Evolutionary conservation across 495 filamentous ascomycete species (phyloP).

Genomic region (Xylaria curta): DNA sequence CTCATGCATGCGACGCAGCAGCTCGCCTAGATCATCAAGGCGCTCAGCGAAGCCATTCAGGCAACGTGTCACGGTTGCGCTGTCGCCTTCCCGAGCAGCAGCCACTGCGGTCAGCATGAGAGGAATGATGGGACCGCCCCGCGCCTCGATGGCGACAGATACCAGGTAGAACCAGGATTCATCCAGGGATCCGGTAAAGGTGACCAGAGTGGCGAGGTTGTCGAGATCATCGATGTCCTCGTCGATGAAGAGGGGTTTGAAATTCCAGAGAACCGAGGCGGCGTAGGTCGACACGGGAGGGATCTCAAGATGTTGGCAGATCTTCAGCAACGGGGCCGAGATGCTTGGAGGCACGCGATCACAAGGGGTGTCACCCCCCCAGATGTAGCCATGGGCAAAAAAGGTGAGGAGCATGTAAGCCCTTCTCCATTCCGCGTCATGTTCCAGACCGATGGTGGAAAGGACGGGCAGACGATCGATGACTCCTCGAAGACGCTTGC

Average conservation of each 20-base stretch:
- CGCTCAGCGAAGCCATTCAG: slow-evolving; percentile 81
- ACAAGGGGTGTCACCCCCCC: slow-evolving; percentile 83
- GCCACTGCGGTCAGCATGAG: slow-evolving; percentile 86
- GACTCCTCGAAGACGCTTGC: slow-evolving; percentile 75
- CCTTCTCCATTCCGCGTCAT: slow-evolving; percentile 88
- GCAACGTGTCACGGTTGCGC: slow-evolving; percentile 71
- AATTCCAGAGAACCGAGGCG: slow-evolving; percentile 93
- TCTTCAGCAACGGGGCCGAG: slow-evolving; percentile 78
- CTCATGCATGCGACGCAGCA: slow-evolving; percentile 88
- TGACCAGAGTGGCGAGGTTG: slow-evolving; percentile 83
- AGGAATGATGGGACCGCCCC: slow-evolving; percentile 85
- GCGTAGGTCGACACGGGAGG: slow-evolving; percentile 96
- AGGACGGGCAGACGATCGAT: slow-evolving; percentile 82
- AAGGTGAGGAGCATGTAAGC: slow-evolving; percentile 89
- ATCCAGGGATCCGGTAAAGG: slow-evolving; percentile 94
- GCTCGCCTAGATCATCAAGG: slow-evolving; percentile 76
- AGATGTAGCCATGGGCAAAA: slow-evolving; percentile 92
- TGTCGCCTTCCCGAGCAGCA: slow-evolving; percentile 77
- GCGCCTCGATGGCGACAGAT: slow-evolving; percentile 93
- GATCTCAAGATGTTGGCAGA: slow-evolving; percentile 82
- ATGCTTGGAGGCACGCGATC: slow-evolving; percentile 85
- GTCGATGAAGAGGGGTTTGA: slow-evolving; percentile 81
- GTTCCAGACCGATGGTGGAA: slow-evolving; percentile 76
- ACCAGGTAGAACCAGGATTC: slow-evolving; percentile 99
- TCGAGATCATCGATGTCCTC: slow-evolving; percentile 81